Evolutionary conservation across 108 stramenopile genomes (phyloP).

Genomic region (Epipyxis sp.): DNA sequence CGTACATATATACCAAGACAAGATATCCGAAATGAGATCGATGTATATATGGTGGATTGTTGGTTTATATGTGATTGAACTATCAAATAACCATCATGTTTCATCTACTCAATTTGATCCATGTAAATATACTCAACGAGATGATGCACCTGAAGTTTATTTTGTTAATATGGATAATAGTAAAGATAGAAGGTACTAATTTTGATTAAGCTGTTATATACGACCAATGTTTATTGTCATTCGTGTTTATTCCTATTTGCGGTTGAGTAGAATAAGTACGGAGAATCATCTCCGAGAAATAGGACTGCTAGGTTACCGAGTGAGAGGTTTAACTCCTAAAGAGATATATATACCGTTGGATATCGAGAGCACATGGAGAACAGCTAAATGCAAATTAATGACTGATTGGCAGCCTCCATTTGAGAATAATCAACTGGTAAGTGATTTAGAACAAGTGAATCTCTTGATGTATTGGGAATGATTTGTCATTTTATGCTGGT

Average conservation of each 20-base stretch:
- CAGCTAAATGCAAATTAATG: neutral
- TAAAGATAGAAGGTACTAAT: neutral
- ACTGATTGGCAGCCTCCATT: neutral
- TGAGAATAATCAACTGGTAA: neutral
- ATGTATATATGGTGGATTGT: too few relatives aligned
- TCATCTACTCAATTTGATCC: neutral
- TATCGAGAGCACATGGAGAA: slow-evolving; percentile 15
- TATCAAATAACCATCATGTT: slow-evolving; percentile 1
- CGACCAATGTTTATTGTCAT: too few relatives aligned
- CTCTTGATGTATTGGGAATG: too few relatives aligned
- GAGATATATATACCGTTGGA: slow-evolving; percentile 9
- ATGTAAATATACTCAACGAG: neutral
- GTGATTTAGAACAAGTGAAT: neutral
- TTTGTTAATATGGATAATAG: slow-evolving; percentile 14
- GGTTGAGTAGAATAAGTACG: too few relatives aligned
- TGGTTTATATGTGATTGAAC: too few relatives aligned
- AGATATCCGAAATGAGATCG: too few relatives aligned
- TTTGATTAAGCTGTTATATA: too few relatives aligned
- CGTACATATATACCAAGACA: too few relatives aligned
- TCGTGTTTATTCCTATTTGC: too few relatives aligned
- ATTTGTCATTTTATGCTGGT: too few relatives aligned
- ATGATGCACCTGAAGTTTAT: slow-evolving; percentile 11
- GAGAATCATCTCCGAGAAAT: neutral
- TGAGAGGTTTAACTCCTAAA: slow-evolving; percentile 5
- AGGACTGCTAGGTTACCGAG: neutral